Evolutionary conservation across 176 grass and related monocot genomes (phyloP).

Genomic region (Oryza meyeriana): DNA sequence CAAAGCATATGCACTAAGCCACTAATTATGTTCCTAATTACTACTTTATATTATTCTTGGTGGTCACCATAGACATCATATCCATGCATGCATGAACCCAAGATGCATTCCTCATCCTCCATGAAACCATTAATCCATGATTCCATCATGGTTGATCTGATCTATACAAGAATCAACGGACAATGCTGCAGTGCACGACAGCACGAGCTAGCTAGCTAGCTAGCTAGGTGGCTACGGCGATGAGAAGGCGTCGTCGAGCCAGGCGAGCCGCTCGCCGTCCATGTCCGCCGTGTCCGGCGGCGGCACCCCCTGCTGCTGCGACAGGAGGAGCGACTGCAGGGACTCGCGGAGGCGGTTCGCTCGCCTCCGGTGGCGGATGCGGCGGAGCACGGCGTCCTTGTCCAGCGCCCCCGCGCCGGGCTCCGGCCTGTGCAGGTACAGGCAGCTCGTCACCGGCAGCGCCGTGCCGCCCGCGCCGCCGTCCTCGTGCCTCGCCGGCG

Average conservation of each 20-base stretch:
- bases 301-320: neutral
- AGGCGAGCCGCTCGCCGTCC: conserved; percentile 24
- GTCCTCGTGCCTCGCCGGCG: neutral
- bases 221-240: conserved; percentile 39
- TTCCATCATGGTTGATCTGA: conserved; percentile 11
- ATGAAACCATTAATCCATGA: neutral
- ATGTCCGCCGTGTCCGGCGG: neutral
- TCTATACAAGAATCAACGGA: neutral
- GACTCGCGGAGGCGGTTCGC: conserved; percentile 39
- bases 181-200: neutral
- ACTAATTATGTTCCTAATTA: neutral
- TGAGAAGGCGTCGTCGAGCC: conserved; percentile 72
- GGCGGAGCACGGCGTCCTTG: conserved; percentile 64
- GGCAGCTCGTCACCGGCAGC: conserved; percentile 24
- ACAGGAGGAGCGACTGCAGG: conserved; percentile 35
- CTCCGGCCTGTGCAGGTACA: conserved; percentile 45
- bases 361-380: conserved; percentile 75
- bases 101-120: neutral
- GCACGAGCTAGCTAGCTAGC: no score
- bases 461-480: neutral
- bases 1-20: neutral
- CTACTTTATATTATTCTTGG: neutral
- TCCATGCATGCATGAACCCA: neutral
- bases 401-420: conserved; percentile 36
- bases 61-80: neutral